These are phyloP conservation scores for Picochlorum sp. DNA, from an alignment of 139 green algal species.

Conservation along the genomic window DNA sequence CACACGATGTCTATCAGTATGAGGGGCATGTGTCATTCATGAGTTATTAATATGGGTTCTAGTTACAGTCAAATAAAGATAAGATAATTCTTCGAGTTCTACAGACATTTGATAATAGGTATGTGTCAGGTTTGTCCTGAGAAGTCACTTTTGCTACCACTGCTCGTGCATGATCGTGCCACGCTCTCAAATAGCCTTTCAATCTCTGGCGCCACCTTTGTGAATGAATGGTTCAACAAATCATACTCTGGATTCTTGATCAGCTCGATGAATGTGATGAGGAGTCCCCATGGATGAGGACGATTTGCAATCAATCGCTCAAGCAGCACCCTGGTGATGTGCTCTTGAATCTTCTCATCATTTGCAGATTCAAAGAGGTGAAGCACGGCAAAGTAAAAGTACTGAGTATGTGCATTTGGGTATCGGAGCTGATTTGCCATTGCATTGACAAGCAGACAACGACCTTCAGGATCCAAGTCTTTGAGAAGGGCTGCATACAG, in stretches of 20 bases:
- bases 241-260: slow-evolving; percentile 98
- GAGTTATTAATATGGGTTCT: no score
- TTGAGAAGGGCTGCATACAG: slow-evolving; percentile 58
- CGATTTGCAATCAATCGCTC: slow-evolving; percentile 97
- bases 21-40: no score
- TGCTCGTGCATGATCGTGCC: slow-evolving; percentile 50
- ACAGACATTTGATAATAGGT: no score
- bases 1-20: no score
- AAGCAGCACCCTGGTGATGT: slow-evolving; percentile 97
- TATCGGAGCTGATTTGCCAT: slow-evolving; percentile 98
- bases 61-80: no score
- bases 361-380: slow-evolving; percentile 79
- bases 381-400: slow-evolving; percentile 93
- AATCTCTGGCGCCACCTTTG: slow-evolving; percentile 86
- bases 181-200: slow-evolving; percentile 94
- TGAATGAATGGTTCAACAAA: slow-evolving; percentile 96
- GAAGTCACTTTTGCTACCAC: neutral
- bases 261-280: slow-evolving; percentile 99
- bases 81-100: no score
- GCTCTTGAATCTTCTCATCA: slow-evolving; percentile 66
- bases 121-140: neutral
- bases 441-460: slow-evolving; percentile 94
- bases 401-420: slow-evolving; percentile 98
- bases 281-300: slow-evolving; percentile 84
- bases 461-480: slow-evolving; percentile 82